Base-by-base conservation (phyloP, 164 flowering plant genomes). In the Euptelea pleiosperma region DNA sequence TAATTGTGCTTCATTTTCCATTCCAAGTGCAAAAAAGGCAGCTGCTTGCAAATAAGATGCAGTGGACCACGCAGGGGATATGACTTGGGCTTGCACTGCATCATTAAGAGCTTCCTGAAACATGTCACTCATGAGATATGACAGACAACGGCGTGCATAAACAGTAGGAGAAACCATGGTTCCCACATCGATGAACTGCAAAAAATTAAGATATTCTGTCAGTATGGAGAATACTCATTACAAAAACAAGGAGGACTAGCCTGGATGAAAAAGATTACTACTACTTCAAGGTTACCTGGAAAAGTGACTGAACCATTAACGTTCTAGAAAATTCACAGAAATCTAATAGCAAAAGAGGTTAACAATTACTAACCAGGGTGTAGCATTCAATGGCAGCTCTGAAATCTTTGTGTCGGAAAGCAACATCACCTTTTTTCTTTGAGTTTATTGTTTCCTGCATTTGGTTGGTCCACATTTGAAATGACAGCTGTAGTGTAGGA, bases 141-240 rank as follows among this genome's bases (percentile, higher is more conserved):
- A 82, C 8, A 90, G 65, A 54, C 91, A 77, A n/a, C 97, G 93
- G 10, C 97, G 91, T n/a, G 93, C 93, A 72, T 37, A 85, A 16
- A 86, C 82, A 8, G 97, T 91, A 19, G 97, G 96, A 52, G 97
- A 91, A 50, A 88, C 81, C 96, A 86, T 83, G 21, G 89, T 91
- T 57, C 96, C 97, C 30, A 72, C 93, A 16, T 87, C 93, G 45
- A 91, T 82, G 75, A 91, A 91, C 97, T 91, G 93, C 73, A 77
- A 39, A 60, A 29, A 26, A 25, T 29, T 55, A 51, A 8, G 19
- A 36, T n/a, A n/a, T n/a, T n/a, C n/a, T n/a, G n/a, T n/a, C n/a
- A n/a, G n/a, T n/a, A n/a, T n/a, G n/a, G n/a, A n/a, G n/a, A n/a
- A n/a, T n/a, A n/a, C n/a, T n/a, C n/a, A n/a, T n/a, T n/a, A n/a